Conservation (phyloP, 2,329 filamentous ascomycete species). For the Chalaropsis thielavioides region DNA sequence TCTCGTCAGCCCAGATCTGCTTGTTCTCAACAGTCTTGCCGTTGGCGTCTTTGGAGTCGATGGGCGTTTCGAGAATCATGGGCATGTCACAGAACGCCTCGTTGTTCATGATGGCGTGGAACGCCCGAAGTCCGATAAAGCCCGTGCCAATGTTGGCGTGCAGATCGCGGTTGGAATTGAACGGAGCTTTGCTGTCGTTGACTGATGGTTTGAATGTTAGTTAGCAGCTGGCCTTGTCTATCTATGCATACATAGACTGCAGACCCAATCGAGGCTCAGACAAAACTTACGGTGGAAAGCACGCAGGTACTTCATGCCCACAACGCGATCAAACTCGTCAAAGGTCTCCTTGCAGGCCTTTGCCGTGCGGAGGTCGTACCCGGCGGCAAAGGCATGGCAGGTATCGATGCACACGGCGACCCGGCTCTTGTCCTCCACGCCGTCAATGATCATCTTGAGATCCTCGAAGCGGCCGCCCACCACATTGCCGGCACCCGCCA, state of each 20-base stretch:
- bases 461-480: slow-evolving; percentile 79
- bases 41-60: slow-evolving; percentile 52
- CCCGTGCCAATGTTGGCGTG: slow-evolving; percentile 96
- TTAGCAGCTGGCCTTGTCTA: background rate
- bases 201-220: slow-evolving; percentile 29
- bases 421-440: slow-evolving; percentile 64
- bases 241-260: background rate
- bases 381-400: slow-evolving; percentile 88
- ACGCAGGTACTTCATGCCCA: slow-evolving; percentile 66
- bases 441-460: slow-evolving; percentile 65
- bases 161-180: slow-evolving; percentile 67
- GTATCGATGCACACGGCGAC: slow-evolving; percentile 95
- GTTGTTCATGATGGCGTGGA: slow-evolving; percentile 83
- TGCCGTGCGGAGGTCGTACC: slow-evolving; percentile 73
- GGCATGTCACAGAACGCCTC: slow-evolving; percentile 61
- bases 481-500: slow-evolving; percentile 81
- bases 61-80: slow-evolving; percentile 93
- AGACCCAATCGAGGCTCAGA: background rate
- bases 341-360: slow-evolving; percentile 60
- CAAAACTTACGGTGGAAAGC: slow-evolving; percentile 53
- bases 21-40: slow-evolving; percentile 63
- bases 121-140: slow-evolving; percentile 77
- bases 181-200: slow-evolving; percentile 89
- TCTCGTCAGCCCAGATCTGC: slow-evolving; percentile 78
- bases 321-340: slow-evolving; percentile 56